Evolutionary conservation across 805 yeast genomes (phyloP), one percentile per base, ranked within the genome.

Genomic region (Candida ovalis): DNA sequence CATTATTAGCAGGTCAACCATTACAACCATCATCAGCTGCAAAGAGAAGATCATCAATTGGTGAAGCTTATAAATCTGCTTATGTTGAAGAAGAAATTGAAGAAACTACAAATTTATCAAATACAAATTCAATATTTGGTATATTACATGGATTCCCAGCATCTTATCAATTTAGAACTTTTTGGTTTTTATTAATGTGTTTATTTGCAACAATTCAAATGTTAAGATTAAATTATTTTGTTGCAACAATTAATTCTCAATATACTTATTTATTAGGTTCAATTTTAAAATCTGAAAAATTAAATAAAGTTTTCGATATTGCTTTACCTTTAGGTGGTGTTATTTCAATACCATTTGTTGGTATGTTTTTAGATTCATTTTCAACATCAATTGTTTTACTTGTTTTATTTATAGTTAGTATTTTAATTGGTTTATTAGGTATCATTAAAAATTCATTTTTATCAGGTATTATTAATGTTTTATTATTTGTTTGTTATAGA

Each of bases 281-380:
- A 0, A 50, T 64, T 15, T 49, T 52, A 9, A 49, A 45, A 30
- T 78, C 81, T 3, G 69, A 68, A 37, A 47, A 57, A 21, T 68
- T 78, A 52, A 78, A 77, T 58, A 68, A 64, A 49, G 59, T 76
- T 42, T 78, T 78, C 50, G 82, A 78, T 59, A 55, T 77, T 39
- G 80, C 80, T 0, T 70, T 78, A 55, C 84, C 84, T 23, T 60
- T 78, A 44, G 84, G 83, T 10, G 84, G 84, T 15, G 70, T 78
- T 33, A 47, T 78, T 24, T 73, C 82, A 3, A 70, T 78, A 44
- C 84, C 84, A 10, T 73, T 78, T 47, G 75, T 78, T 32, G 84
- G 84, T 1, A 46, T 73, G 45, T 67, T 78, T 48, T 67, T 78
- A 49, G 84, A 78, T 58, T 61, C 68, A 50, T 76, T 69, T 55